Conservation (phyloP, 1,284 basidiomycete genomes). For the Sphagnurus paluster region DNA sequence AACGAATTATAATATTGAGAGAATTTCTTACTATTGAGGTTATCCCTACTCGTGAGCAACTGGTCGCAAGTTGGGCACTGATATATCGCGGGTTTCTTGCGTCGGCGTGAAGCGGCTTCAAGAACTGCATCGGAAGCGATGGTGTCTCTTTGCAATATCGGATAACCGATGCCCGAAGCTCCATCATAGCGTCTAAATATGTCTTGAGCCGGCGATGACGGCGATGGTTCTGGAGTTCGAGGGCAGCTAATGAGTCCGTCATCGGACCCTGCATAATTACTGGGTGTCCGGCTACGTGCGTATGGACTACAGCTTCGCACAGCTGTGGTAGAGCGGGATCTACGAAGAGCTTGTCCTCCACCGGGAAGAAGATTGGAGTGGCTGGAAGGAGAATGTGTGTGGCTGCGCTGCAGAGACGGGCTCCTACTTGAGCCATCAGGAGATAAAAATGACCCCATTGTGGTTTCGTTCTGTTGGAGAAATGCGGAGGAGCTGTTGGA, state of each 20-base stretch:
- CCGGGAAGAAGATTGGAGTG: background rate
- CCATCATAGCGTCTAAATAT: constrained; percentile 11
- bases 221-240: constrained; percentile 7
- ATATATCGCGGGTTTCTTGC: constrained; percentile 13
- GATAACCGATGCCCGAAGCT: constrained; percentile 6
- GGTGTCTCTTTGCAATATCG: constrained; percentile 14
- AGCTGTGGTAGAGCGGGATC: constrained; percentile 11
- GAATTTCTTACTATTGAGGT: constrained; percentile 16
- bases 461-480: background rate
- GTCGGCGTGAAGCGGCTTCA: constrained; percentile 14
- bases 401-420: constrained; percentile 10
- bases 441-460: background rate
- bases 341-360: constrained; percentile 2
- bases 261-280: background rate
- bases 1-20: background rate
- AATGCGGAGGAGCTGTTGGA: background rate
- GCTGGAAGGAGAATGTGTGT: constrained; percentile 10
- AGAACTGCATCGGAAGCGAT: constrained; percentile 21
- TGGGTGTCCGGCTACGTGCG: constrained; percentile 5
- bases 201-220: constrained; percentile 5
- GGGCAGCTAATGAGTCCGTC: background rate
- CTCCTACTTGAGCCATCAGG: background rate
- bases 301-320: constrained; percentile 14
- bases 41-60: constrained; percentile 17
- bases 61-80: constrained; percentile 11